Evolutionary conservation across 2,329 filamentous ascomycete genomes (phyloP).

Genomic region (Tolypocladium tundrense): DNA sequence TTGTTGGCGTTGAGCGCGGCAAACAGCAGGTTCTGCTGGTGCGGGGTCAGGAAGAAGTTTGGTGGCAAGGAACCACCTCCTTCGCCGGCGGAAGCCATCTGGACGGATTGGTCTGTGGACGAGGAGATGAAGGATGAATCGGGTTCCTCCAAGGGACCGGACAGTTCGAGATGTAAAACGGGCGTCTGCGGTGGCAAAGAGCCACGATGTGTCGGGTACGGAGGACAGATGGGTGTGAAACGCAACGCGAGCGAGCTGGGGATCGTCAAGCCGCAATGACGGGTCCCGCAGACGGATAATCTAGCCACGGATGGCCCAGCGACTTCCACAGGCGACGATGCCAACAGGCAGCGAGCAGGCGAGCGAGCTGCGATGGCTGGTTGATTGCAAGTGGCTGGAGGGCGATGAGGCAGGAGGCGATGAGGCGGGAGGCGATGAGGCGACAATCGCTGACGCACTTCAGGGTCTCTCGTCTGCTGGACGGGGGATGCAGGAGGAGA

Average conservation of each 20-base stretch:
- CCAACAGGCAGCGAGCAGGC: not conserved
- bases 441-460: not conserved
- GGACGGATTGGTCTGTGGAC: not conserved
- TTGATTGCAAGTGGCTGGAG: not conserved
- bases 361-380: not conserved
- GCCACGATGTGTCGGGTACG: not conserved
- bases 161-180: not conserved
- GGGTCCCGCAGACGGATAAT: not conserved
- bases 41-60: slow-evolving; percentile 61
- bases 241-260: too few species aligned
- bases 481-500: slow-evolving; percentile 3
- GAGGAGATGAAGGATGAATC: not conserved
- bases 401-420: not conserved
- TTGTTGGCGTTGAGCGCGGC: slow-evolving; percentile 67
- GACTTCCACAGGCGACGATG: not conserved
- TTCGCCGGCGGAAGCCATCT: slow-evolving; percentile 41
- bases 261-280: not conserved
- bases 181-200: not conserved
- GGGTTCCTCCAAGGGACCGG: not conserved
- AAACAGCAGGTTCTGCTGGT: slow-evolving; percentile 67
- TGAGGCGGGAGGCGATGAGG: not conserved
- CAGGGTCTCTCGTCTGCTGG: not conserved
- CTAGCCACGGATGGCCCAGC: not conserved
- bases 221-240: not conserved
- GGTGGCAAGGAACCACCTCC: slow-evolving; percentile 29